Evolutionary conservation across 345 rosid species (phyloP), one percentile per base, ranked within the genome.

Genomic region (Geranium rotundifolium): DNA sequence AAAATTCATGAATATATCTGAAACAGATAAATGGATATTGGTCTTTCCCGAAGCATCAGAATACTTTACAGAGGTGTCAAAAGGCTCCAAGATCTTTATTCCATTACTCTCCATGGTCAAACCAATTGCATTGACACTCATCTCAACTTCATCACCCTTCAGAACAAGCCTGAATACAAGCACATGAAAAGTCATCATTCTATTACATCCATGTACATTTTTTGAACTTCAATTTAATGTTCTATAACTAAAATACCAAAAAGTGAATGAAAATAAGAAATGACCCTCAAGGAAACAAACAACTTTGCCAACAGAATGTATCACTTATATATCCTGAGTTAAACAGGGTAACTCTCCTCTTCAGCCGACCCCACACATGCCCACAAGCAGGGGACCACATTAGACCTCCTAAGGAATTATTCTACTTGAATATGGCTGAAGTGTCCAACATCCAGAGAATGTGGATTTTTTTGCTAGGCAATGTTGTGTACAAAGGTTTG

Each of bases 91-190:
- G 68, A 93, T 84, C 77, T 83, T 84, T 68, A 87, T 84, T 77
- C 97, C 97, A 78, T 83, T 88, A 73, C 99, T 89, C 81, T 93
- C 99, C 96, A 93, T 83, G 69, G 81, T 83, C 75, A 93, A 84
- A 76, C 97, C 96, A 70, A 85, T 77, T 39, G 79, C 84, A 70
- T 82, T 87, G 66, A 86, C 95, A 74, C 77, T 85, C 88, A 90
- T 77, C 71, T 93, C 96, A 71, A 75, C 69, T 63, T 84, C 80
- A 74, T 84, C 86, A 61, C 86, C 89, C 72, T 87, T 93, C 72
- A 86, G 39, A 58, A 79, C 77, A 75, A 93, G 65, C 88, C 99
- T 93, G 81, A 30, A 46, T 19, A 68, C 61, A 73, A 69, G 30
- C 19, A 66, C 58, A 69, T 19, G 41, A 58, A 54, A 62, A n/a